A percentile compares a stretch with the other conserved stretches of the same genome.
These are phyloP conservation scores for Fusarium austroafricanum DNA, from an alignment of 2,329 filamentous ascomycete species.

Conservation along the genomic window DNA sequence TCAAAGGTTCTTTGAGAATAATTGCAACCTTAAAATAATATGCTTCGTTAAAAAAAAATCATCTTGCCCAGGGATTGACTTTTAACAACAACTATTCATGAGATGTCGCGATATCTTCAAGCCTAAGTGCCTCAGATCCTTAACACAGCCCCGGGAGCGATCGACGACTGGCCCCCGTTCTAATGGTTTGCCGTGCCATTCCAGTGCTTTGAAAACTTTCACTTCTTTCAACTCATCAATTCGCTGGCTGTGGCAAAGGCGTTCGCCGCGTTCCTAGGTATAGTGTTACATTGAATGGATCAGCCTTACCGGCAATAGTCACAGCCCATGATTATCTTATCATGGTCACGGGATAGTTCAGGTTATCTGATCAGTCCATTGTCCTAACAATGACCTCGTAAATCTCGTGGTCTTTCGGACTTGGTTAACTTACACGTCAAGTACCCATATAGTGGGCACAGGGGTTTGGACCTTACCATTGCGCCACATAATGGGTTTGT, in stretches of 20 bases:
- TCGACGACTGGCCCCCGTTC: neutral
- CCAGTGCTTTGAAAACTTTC: neutral
- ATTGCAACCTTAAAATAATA: neutral
- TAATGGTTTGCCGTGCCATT: neutral
- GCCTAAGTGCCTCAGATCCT: neutral
- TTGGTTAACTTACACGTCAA: neutral
- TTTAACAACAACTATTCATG: neutral
- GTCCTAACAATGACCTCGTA: too few relatives aligned
- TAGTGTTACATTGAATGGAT: slow-evolving; percentile 2
- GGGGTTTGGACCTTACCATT: neutral
- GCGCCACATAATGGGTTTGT: neutral
- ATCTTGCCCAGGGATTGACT: neutral
- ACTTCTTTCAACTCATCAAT: neutral
- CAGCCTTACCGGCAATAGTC: slow-evolving; percentile 1
- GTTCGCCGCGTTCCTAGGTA: neutral
- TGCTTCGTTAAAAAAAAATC: neutral
- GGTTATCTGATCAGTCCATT: neutral
- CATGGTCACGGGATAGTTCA: neutral
- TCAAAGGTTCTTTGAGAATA: neutral
- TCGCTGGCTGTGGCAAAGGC: neutral
- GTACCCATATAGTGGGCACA: neutral
- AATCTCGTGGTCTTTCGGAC: too few relatives aligned
- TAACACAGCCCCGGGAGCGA: neutral
- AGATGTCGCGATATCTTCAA: neutral
- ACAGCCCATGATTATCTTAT: neutral